Evolutionary conservation across 768 basidiomycete genomes (phyloP).

Genomic region (Tricholoma sp.): DNA sequence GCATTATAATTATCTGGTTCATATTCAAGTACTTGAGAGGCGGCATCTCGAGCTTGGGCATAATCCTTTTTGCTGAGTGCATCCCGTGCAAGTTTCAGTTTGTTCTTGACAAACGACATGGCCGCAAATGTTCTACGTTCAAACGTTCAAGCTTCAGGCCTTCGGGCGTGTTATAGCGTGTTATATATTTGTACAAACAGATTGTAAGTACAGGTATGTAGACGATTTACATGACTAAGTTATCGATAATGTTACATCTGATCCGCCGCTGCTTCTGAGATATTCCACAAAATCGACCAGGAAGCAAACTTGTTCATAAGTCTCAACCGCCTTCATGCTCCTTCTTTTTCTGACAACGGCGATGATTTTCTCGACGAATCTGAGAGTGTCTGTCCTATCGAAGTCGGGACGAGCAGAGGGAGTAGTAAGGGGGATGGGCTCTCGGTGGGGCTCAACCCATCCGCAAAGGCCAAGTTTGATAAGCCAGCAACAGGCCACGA

Average conservation of each 20-base stretch:
- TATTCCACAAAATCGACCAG: slow-evolving; percentile 72
- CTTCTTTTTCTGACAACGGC: slow-evolving; percentile 67
- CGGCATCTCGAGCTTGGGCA: slow-evolving; percentile 58
- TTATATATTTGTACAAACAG: no score
- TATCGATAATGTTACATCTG: background rate
- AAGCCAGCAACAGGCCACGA: slow-evolving; percentile 91
- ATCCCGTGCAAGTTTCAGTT: slow-evolving; percentile 78
- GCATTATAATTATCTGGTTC: slow-evolving; percentile 86
- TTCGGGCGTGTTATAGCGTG: background rate
- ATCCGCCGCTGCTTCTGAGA: slow-evolving; percentile 25
- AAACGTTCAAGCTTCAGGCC: background rate
- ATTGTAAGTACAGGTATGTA: no score
- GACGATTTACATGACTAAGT: no score
- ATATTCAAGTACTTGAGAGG: slow-evolving; percentile 59
- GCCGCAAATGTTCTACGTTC: slow-evolving; percentile 1
- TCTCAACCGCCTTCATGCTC: slow-evolving; percentile 90
- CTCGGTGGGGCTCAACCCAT: slow-evolving; percentile 37
- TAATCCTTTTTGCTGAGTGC: slow-evolving; percentile 74
- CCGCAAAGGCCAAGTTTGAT: slow-evolving; percentile 88
- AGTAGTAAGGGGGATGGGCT: background rate
- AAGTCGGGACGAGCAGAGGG: background rate
- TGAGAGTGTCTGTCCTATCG: slow-evolving; percentile 42
- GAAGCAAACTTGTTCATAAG: slow-evolving; percentile 87
- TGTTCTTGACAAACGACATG: slow-evolving; percentile 58
- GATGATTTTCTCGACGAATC: slow-evolving; percentile 71